A percentile compares a stretch with the other conserved stretches of the same genome.
phyloP scores from a whole-genome alignment of 2,329 filamentous ascomycete genomes.

The Emergomyces africanus region DNA sequence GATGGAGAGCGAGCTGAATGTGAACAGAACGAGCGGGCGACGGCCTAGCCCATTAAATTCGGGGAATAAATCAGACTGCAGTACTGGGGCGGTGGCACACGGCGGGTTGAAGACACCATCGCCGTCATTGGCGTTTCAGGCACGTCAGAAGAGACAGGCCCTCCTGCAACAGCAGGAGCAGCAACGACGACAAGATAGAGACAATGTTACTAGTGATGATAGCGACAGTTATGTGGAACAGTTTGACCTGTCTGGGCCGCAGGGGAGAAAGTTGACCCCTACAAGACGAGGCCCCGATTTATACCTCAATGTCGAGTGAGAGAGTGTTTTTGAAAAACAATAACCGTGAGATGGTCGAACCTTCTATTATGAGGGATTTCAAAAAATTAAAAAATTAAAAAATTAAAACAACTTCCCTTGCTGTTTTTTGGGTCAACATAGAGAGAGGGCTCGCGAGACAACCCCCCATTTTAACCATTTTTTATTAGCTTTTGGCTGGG shows the following conservation, averaged over 20 bases:
- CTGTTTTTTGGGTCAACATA: background rate
- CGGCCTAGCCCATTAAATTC: background rate
- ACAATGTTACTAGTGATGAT: background rate
- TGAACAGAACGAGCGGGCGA: background rate
- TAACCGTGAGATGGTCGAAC: no score
- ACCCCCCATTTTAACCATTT: background rate
- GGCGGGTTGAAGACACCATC: background rate
- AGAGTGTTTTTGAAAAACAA: background rate
- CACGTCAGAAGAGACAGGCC: background rate
- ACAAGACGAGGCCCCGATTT: slow-evolving; percentile 20
- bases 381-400: no score
- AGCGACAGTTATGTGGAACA: background rate
- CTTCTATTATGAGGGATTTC: no score
- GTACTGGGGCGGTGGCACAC: background rate
- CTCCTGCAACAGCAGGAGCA: background rate
- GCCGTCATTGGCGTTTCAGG: background rate
- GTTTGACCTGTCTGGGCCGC: slow-evolving; percentile 8
- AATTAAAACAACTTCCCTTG: no score
- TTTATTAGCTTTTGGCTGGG: background rate
- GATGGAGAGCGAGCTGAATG: slow-evolving; percentile 10
- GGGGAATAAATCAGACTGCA: background rate
- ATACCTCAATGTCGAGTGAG: slow-evolving; percentile 21
- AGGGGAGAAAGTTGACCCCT: slow-evolving; percentile 20
- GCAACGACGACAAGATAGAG: background rate
- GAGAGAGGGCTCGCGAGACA: no score